Evolutionary conservation across 208 protist species (phyloP), one percentile per base, ranked within the genome.

Genomic region (Jaenimonas drosophilae): DNA sequence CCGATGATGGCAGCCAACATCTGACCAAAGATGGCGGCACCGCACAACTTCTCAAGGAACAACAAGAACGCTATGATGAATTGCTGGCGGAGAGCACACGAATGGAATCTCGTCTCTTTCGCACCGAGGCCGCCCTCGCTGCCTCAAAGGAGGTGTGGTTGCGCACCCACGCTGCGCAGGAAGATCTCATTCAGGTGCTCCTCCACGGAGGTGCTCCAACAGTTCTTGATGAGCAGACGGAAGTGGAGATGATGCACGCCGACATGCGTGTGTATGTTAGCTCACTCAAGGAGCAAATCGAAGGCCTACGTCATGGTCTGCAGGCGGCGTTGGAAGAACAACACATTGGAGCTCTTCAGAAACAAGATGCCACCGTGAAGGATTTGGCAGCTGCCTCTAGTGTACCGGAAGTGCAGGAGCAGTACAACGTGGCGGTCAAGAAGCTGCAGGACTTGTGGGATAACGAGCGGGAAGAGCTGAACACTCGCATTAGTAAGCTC

Each of bases 131-230:
- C 2, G 42, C 44, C 30, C 58, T 68, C 33, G 45, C 40, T 29
- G 50, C 46, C 2, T 63, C 55, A 20, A 64, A 65, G 0, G 58
- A 73, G 26, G 14, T 58, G n/a, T 73, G 59, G 61, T 14, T 49
- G 14, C 19, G 38, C 19, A 49, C 59, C 1, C 57, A 62, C 11
- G 36, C 58, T 32, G 27, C 49, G 17, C 49, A 74, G 16, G 54
- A 67, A 9, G 25, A 29, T 4, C 43, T 55, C 0, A 74, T 79
- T 29, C 54, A 74, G 33, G 36, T 40, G 4, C 49, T 79, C 20
- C 21, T 73, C 1, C 46, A 65, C 34, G 52, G 56, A 11, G 39
- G 6, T 24, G 36, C 30, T n/a, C n/a, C n/a, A n/a, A n/a, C n/a
- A n/a, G n/a, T n/a, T n/a, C n/a, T n/a, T n/a, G n/a, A n/a, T n/a